Base-by-base conservation (phyloP, 2,329 filamentous ascomycete genomes). In the Allantophomopsis lycopodina region DNA sequence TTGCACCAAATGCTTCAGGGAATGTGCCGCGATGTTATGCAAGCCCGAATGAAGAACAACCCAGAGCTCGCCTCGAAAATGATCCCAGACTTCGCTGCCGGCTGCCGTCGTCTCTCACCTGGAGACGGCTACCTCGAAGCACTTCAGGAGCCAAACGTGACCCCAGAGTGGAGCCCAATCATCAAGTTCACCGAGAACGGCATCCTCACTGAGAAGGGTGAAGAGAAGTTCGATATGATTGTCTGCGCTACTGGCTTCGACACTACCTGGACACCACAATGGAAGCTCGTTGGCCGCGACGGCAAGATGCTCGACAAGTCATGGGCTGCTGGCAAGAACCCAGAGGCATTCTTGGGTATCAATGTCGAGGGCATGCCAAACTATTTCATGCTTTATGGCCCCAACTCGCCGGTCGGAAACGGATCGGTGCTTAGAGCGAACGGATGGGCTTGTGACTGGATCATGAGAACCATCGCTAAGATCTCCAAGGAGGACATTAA, bases 1-100 rank as follows among this genome's bases (percentile, higher is more conserved):
- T 62, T 63, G 11, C 77, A 76, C 46, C 51, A 57, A 1, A 59
- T 62, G 2, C 52, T 69, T 12, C 62, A 64, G 1, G 59, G 65
- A 2, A 58, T 60, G 21, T 77, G 68, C 48, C 61, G 56, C 5
- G 53, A 65, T 39, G 56, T 73, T 38, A 80, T 80, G 71, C 61
- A 60, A 30, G 49, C 63, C 32, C 64, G 73, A 0, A 55, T 80
- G 0, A 57, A 55, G 1, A 63, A 65, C 39, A 71, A 76, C 1
- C 69, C 74, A 0, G 62, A 48, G 39, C 52, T 48, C 12, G 20
- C 44, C 3, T 42, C 48, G 12, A 34, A 57, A 32, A 42, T 57
- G 11, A 44, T 60, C 28, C 62, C 62, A 11, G 52, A 53, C 32
- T 71, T 64, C 55, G 55, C 57, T 2, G 60, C 62, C 5, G 66